Conservation (phyloP, 305 asterid genomes). For the Fraxinus ornus region DNA sequence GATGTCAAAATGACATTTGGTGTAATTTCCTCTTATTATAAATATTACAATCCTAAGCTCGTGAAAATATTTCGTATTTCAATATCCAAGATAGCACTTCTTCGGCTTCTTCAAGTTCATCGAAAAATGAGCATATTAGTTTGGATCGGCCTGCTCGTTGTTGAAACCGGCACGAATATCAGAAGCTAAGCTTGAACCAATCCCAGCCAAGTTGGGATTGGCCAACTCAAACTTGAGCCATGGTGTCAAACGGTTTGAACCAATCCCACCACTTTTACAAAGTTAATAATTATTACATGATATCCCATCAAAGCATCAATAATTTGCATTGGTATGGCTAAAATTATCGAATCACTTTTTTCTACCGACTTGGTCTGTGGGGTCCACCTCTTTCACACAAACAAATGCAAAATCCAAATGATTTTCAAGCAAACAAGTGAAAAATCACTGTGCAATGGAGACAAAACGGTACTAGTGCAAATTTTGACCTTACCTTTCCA, state of each 20-base stretch:
- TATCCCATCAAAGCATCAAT: conserved; percentile 35
- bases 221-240: neutral
- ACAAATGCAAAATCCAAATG: conserved; percentile 52
- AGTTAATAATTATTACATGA: neutral
- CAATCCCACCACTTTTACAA: too few species aligned
- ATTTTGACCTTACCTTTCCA: conserved; percentile 28
- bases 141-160: too few species aligned
- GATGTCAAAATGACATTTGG: too few species aligned
- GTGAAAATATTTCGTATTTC: too few species aligned
- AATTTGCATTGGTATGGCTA: conserved; percentile 31
- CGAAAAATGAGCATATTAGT: too few species aligned
- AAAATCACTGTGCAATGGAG: conserved; percentile 29
- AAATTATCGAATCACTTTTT: conserved; percentile 27
- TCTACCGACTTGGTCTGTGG: neutral
- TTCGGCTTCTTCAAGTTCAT: too few species aligned
- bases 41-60: too few species aligned
- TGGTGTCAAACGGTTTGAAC: neutral
- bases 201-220: neutral
- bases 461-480: conserved; percentile 16
- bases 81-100: too few species aligned
- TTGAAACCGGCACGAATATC: neutral
- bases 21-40: too few species aligned
- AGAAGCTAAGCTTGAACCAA: neutral
- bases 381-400: conserved; percentile 40
- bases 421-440: neutral